Percentiles rank a stretch among this genome's conserved stretches.
These are phyloP conservation scores for Arthrobotrys sphaeroides DNA, from an alignment of 2,329 filamentous ascomycete genomes.

Conservation along the genomic window DNA sequence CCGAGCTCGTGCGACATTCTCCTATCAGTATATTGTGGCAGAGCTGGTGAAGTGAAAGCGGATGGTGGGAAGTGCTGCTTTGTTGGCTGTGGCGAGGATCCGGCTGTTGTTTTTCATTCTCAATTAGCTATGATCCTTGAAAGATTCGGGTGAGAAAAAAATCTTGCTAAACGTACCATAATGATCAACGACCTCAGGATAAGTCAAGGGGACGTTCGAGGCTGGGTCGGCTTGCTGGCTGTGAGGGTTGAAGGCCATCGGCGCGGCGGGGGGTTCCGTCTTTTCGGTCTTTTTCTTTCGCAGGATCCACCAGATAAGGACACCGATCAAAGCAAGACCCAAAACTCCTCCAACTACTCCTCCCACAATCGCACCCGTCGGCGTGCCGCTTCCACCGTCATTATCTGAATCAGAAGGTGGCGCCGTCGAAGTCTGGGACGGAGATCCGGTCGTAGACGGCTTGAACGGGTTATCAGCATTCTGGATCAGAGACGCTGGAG, in stretches of 20 bases:
- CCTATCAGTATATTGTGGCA: conserved; percentile 36
- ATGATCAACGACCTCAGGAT: conserved; percentile 41
- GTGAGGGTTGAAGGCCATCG: conserved; percentile 41
- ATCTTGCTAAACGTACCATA: conserved; percentile 34
- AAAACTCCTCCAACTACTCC: conserved; percentile 39
- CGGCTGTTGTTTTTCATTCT: neutral
- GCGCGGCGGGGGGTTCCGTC: neutral
- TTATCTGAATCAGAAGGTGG: neutral
- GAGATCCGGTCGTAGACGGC: neutral
- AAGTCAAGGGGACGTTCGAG: conserved; percentile 28
- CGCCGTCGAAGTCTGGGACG: no score
- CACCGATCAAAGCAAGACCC: conserved; percentile 18
- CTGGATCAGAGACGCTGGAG: conserved; percentile 12
- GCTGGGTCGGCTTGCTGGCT: conserved; percentile 21
- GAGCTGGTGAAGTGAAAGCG: conserved; percentile 35
- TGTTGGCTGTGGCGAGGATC: conserved; percentile 26
- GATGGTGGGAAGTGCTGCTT: conserved; percentile 46
- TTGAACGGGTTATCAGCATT: conserved; percentile 27
- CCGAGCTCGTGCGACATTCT: conserved; percentile 43
- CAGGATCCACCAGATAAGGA: conserved; percentile 35
- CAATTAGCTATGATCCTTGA: conserved; percentile 1
- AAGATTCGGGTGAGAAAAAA: neutral
- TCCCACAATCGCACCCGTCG: conserved; percentile 38
- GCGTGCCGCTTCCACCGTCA: conserved; percentile 2
- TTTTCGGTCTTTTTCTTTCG: neutral